Base-by-base conservation (phyloP, 129 eudicot genomes). In the Lactuca sativa region DNA sequence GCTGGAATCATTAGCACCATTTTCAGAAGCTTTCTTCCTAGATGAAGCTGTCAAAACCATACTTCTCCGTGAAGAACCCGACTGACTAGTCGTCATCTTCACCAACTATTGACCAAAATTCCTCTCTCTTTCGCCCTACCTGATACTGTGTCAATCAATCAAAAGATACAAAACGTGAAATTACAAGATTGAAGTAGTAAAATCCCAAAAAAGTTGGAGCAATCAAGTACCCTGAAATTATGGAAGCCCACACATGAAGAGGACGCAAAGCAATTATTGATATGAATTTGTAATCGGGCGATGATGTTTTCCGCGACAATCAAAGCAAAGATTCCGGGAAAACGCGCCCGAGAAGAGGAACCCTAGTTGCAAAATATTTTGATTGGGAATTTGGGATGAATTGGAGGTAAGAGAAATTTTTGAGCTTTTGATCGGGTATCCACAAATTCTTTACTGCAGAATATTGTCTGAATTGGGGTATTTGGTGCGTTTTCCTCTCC, bases 61-160 rank as follows among this genome's bases (percentile, higher is more conserved):
- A 73, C 96, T 92, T 48, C 85, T 84, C 78, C 96, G 66, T 32
- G 90, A 70, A 17, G 89, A 75, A 69, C 82, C 75, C 17, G 88
- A 56, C 72, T 83, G 85, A 76, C 93, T 84, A 74, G 81, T 58
- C 73, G 72, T 64, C 90, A 82, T 88, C 66, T 56, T 56, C 56
- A 65, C 80, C 70, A 71, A 37, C 53, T 48, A 72, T 21, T 37
- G 52, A 52, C 37, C 69, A 34, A 60, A 43, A 60, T 59, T 34
- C 40, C 36, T 17, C 5, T 16, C 51, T 72, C 13, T 9, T 72
- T 40, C 12, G 53, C 48, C 5, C 52, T 56, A 36, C 47, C 58
- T 59, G 67, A 59, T 44, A 32, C 49, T 36, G 33, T 11, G 60
- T 61, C 47, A 67, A 51, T 18, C 66, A n/a, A 61, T 60, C 21